A percentile compares a stretch with the other conserved stretches of the same genome.
These are phyloP conservation scores for Pugionium dolabratum DNA, from an alignment of 345 rosid species.

Conservation along the genomic window DNA sequence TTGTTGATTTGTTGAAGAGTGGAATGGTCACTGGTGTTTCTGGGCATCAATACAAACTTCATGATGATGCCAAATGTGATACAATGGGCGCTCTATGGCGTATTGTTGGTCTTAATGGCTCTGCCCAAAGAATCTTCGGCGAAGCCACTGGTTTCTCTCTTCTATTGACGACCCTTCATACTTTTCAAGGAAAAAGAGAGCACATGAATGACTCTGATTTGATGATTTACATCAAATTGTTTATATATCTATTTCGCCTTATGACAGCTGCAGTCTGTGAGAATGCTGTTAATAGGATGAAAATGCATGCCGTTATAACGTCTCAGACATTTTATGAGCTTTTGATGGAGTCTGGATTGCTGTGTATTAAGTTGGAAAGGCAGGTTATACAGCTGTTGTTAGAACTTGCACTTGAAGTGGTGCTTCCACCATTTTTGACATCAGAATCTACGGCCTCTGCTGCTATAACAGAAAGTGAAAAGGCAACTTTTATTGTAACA, in stretches of 20 bases:
- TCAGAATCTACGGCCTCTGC: conserved; percentile 50
- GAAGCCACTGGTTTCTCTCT: conserved; percentile 96
- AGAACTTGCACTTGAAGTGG: conserved; percentile 89
- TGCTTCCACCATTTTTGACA: conserved; percentile 76
- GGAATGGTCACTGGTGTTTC: conserved; percentile 78
- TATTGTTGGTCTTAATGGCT: conserved; percentile 67
- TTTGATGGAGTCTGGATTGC: conserved; percentile 80
- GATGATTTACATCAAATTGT: conserved; percentile 58
- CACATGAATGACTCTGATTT: conserved; percentile 50
- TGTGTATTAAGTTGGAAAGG: conserved; percentile 82
- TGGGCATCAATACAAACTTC: conserved; percentile 79
- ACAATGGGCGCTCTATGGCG: conserved; percentile 90
- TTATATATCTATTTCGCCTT: conserved; percentile 76
- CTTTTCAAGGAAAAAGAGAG: conserved; percentile 68
- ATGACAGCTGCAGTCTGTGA: conserved; percentile 77
- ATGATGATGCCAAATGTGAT: conserved; percentile 79
- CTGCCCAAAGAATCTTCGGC: conserved; percentile 82
- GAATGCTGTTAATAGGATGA: conserved; percentile 71
- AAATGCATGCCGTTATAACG: conserved; percentile 63
- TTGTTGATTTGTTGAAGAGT: conserved; percentile 84
- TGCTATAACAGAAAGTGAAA: conserved; percentile 49
- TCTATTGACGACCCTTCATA: conserved; percentile 74
- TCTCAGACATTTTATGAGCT: conserved; percentile 89
- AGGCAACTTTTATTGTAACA: conserved; percentile 50
- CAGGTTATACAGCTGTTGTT: conserved; percentile 79